Base-by-base conservation (phyloP, 257 asterid genomes). In the Rhazya stricta region DNA sequence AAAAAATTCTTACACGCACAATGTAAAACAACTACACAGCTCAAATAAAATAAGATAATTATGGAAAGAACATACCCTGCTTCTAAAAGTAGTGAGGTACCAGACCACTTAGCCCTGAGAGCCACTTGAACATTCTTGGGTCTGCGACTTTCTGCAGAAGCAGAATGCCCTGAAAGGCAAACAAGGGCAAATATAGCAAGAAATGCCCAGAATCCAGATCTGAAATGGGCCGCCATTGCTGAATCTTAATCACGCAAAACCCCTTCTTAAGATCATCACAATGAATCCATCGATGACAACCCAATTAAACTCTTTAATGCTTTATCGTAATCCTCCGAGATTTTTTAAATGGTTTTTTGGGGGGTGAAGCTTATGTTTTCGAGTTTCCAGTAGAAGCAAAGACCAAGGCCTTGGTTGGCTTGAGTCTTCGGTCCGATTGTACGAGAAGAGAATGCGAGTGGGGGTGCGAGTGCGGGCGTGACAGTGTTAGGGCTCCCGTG, bases 91-190 rank as follows among this genome's bases (percentile, higher is more conserved):
- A 95, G 78, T 37, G 99, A 91, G 60, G 99, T 91, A 74, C 97
- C 98, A 56, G 98, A 66, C 99, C 99, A 95, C 89, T 92, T 92
- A 81, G 99, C 98, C 78, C 90, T 84, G 72, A 95, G 96, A 74
- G 98, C 96, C 76, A 92, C 98, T 87, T 92, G 98, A 81, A 95
- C 97, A 79, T 95, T 95, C 88, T 95, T 95, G 51, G 97, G 97
- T 46, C 84, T 82, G 60, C 90, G 92, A 77, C 74, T 86, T 83
- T 75, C 83, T 23, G 90, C 96, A 71, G 81, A 81, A 73, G 84
- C 85, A 34, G 88, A 81, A 79, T 74, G 67, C 73, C 85, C 83
- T 63, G 78, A 84, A 10, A 85, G 78, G 70, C 83, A 60, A 77
- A 81, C 34, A 43, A 86, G 76, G 25, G 83, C 19, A 77, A 84